A percentile compares a stretch with the other conserved stretches of the same genome.
Conservation (phyloP, 164 flowering plant species). For the Piper betle region DNA sequence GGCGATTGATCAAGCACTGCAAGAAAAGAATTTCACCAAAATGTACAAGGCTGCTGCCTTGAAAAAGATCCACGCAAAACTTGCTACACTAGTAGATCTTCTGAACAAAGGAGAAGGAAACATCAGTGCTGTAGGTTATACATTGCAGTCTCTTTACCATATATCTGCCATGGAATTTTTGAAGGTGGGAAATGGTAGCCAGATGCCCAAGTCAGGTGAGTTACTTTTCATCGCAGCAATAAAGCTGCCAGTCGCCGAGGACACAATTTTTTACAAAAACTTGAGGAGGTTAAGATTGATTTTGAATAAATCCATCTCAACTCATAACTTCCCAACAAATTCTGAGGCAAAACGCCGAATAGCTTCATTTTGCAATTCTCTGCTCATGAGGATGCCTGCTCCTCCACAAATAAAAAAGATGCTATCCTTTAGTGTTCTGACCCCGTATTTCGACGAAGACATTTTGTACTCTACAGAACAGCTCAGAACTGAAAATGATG, state of each 20-base stretch:
- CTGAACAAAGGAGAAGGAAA: slow-evolving; percentile 36
- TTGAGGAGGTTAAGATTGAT: slow-evolving; percentile 58
- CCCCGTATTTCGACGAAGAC: slow-evolving; percentile 90
- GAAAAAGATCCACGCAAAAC: slow-evolving; percentile 41
- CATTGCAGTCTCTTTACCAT: slow-evolving; percentile 75
- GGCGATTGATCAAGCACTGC: slow-evolving; percentile 43
- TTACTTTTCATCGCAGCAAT: slow-evolving; percentile 73
- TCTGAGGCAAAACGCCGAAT: slow-evolving; percentile 75
- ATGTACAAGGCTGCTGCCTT: slow-evolving; percentile 31
- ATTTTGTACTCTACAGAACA: slow-evolving; percentile 39
- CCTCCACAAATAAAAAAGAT: slow-evolving; percentile 83
- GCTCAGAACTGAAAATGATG: slow-evolving; percentile 68
- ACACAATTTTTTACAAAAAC: slow-evolving; percentile 43
- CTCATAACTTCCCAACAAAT: slow-evolving; percentile 67
- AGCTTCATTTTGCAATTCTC: slow-evolving; percentile 84
- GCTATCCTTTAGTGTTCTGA: slow-evolving; percentile 77
- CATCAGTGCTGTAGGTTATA: slow-evolving; percentile 31
- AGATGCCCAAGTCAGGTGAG: slow-evolving; percentile 40
- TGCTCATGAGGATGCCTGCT: slow-evolving; percentile 93
- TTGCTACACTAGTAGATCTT: slow-evolving; percentile 44
- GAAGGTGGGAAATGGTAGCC: slow-evolving; percentile 27
- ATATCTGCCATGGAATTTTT: slow-evolving; percentile 50
- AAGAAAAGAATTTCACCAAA: slow-evolving; percentile 36
- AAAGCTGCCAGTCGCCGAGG: slow-evolving; percentile 37
- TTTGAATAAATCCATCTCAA: slow-evolving; percentile 62